Conservation (phyloP, 2,329 filamentous ascomycete species). For the Nakataea oryzae region DNA sequence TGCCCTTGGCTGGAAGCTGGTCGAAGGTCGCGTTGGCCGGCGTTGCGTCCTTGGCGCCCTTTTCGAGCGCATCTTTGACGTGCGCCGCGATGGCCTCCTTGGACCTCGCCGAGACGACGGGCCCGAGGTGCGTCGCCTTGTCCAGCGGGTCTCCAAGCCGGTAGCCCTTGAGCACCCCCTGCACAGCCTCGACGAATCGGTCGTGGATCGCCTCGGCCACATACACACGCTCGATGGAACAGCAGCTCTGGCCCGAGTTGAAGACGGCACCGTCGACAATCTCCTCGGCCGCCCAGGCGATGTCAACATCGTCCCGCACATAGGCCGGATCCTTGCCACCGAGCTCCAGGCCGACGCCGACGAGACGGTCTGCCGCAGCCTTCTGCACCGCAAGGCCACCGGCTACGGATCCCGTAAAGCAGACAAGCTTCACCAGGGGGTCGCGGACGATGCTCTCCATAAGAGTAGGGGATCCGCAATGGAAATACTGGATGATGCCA, state of each 20-base stretch:
- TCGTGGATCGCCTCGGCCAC: slow-evolving; percentile 81
- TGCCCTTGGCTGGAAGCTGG: slow-evolving; percentile 60
- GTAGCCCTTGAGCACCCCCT: slow-evolving; percentile 72
- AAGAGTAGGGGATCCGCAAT: slow-evolving; percentile 67
- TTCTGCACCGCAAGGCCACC: slow-evolving; percentile 79
- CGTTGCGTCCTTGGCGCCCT: slow-evolving; percentile 76
- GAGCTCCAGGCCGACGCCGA: slow-evolving; percentile 81
- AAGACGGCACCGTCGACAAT: slow-evolving; percentile 95
- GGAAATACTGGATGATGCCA: slow-evolving; percentile 85
- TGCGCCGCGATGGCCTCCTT: slow-evolving; percentile 69
- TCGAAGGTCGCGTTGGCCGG: slow-evolving; percentile 71
- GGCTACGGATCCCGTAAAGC: slow-evolving; percentile 88
- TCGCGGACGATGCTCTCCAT: slow-evolving; percentile 73
- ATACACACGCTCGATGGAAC: slow-evolving; percentile 84
- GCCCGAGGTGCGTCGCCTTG: slow-evolving; percentile 70
- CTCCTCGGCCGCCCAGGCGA: slow-evolving; percentile 85
- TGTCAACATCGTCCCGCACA: slow-evolving; percentile 72
- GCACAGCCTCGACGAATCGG: slow-evolving; percentile 66
- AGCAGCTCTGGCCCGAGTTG: slow-evolving; percentile 98
- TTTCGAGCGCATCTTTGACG: slow-evolving; percentile 69
- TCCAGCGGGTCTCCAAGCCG: slow-evolving; percentile 82
- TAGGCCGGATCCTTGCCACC: slow-evolving; percentile 95
- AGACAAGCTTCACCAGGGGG: slow-evolving; percentile 68
- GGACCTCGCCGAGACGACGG: slow-evolving; percentile 74
- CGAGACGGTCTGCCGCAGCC: slow-evolving; percentile 72